Evolutionary conservation across 2,329 filamentous ascomycete genomes (phyloP), one percentile per base, ranked within the genome.

Genomic region (Colletotrichum sp.): DNA sequence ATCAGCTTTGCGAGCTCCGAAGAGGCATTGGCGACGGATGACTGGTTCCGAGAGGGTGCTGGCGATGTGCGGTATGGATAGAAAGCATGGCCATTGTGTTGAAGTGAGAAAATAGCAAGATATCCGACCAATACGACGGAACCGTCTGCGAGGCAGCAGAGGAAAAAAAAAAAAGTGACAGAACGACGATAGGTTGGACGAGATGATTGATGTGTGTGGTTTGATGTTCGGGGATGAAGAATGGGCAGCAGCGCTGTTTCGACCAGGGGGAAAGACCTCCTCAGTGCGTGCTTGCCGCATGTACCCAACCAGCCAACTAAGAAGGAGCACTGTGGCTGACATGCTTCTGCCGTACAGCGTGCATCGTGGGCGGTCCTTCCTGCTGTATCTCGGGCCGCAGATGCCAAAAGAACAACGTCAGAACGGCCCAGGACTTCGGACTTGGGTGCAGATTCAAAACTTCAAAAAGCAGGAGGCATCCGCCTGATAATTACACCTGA

Each of bases 31-130:
- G 86, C 84, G 15, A 85, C 84, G 4, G 92, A 94, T 49, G 92
- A 93, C 76, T 95, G 93, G 93, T 95, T 95, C 81, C 87, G 88
- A 65, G 92, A 93, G 71, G 89, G 87, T 3, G 81, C 84, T 2
- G 88, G 85, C 0, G 83, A 89, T 62, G 93, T 94, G 4, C 84
- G 92, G 78, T 94, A 94, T 82, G 92, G 92, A 1, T 93, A 77
- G 69, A 34, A 39, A 39, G 36, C 15, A 39, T 39, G 30, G 10
- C 44, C 44, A 52, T 21, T 52, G 10, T 52, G 4, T n/a, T n/a
- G 18, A n/a, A 49, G 18, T 8, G 12, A 9, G 18, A 24, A 36
- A 24, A 32, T 52, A 13, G 10, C 16, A 1, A 49, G 39, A 21
- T 49, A 30, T 34, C 28, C 28, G 34, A 39, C 44, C 64, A 49